Evolutionary conservation across 108 stramenopile genomes (phyloP).

Genomic region (Nitzschia inconspicua): DNA sequence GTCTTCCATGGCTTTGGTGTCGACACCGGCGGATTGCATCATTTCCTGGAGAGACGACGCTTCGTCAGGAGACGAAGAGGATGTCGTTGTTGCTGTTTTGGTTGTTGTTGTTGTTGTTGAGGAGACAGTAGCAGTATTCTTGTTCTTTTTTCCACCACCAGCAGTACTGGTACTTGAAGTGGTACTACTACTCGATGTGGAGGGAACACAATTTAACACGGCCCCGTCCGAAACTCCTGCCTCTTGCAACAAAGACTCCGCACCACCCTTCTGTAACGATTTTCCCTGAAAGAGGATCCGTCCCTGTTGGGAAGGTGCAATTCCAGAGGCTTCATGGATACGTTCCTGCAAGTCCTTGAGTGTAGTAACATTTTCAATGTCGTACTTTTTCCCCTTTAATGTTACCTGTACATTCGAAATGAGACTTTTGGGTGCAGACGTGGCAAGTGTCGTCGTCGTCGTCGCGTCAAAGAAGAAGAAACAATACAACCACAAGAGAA

Average conservation of each 20-base stretch:
- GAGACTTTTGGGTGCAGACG: slow-evolving; percentile 16
- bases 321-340: slow-evolving; percentile 34
- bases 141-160: too few relatives aligned
- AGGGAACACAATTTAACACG: slow-evolving; percentile 55
- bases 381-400: slow-evolving; percentile 59
- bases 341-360: slow-evolving; percentile 44
- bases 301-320: slow-evolving; percentile 32
- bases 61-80: not conserved
- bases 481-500: too few relatives aligned
- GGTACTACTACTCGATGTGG: not conserved
- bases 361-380: slow-evolving; percentile 39
- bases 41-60: slow-evolving; percentile 55
- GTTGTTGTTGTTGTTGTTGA: slow-evolving; percentile 8
- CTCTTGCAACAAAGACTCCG: slow-evolving; percentile 18
- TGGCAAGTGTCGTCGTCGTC: too few relatives aligned
- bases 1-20: slow-evolving; percentile 42
- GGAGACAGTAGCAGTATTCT: too few relatives aligned
- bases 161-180: not conserved
- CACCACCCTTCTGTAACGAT: slow-evolving; percentile 19
- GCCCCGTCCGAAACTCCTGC: slow-evolving; percentile 52
- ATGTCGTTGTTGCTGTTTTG: slow-evolving; percentile 13
- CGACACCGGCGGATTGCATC: slow-evolving; percentile 44
- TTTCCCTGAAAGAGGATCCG: slow-evolving; percentile 54
- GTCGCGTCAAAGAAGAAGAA: too few relatives aligned
- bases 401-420: slow-evolving; percentile 44